Base-by-base conservation (phyloP, 306 rosid species). In the Citrullus mucosospermus region DNA sequence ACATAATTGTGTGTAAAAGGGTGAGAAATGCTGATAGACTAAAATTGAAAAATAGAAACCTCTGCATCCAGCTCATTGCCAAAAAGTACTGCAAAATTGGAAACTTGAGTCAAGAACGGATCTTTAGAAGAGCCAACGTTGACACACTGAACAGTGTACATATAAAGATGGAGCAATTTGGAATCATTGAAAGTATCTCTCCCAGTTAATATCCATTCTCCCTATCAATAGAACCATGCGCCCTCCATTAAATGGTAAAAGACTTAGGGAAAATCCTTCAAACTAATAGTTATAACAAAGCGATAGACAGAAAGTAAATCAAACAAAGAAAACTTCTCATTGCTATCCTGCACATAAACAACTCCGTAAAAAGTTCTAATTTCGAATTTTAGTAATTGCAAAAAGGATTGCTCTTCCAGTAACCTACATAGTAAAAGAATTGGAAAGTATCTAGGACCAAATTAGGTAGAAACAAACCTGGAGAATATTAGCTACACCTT, bases 1-100 rank as follows among this genome's bases (percentile, higher is more conserved):
- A 72, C 39, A 53, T 51, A 55, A 43, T n/a, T 62, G 46, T 62
- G 34, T 65, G 20, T n/a, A 28, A 48, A 51, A 83, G 75, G 54
- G 12, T 16, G 58, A 39, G 67, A 76, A 57, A 73, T 77, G 68
- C 77, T 50, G 44, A 32, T 12, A 84, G 73, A 71, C 78, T 76
- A 67, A 57, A 77, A 75, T 44, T 62, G 51, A 61, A 36, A 77
- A 79, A 53, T 38, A 72, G 78, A 81, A 85, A 95, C 99, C 99
- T 95, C 99, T 95, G 99, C 99, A 95, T 95, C 99, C 97, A 95
- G 97, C 89, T 86, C 90, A 87, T 81, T 91, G 89, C 99, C 97
- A 76, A 92, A 91, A 82, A 95, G 89, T 80, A 91, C 88, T 46
- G 97, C 93, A 86, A 95, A 95, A 71, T 91, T 88, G 79, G 97